Evolutionary conservation across 768 basidiomycete species (phyloP).

Genomic region (Leccinum obscurum): DNA sequence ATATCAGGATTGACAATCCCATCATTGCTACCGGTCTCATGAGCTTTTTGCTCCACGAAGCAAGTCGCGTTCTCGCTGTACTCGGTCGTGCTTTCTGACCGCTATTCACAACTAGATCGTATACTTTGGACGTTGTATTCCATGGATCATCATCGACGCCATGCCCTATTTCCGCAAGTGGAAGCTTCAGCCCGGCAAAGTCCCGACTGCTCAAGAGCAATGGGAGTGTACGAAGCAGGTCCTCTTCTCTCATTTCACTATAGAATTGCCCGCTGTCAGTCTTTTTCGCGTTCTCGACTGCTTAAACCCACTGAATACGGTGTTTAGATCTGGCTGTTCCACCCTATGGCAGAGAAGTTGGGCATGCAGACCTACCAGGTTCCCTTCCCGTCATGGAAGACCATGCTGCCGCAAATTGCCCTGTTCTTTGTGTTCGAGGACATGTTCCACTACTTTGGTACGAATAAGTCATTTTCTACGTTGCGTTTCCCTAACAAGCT

Average conservation of each 20-base stretch:
- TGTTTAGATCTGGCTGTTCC: conserved; percentile 83
- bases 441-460: conserved; percentile 88
- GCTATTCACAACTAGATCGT: conserved; percentile 59
- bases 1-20: conserved; percentile 84
- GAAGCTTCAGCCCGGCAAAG: conserved; percentile 89
- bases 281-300: no score
- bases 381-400: conserved; percentile 75
- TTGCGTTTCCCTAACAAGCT: neutral
- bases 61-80: conserved; percentile 36
- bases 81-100: conserved; percentile 1
- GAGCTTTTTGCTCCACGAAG: conserved; percentile 94
- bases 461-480: conserved; percentile 16
- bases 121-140: conserved; percentile 94
- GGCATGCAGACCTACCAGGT: conserved; percentile 94
- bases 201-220: conserved; percentile 79
- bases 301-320: neutral
- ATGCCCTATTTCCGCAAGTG: conserved; percentile 92
- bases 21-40: conserved; percentile 90
- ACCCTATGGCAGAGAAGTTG: conserved; percentile 81
- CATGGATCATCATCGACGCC: conserved; percentile 94
- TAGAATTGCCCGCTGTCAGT: conserved; percentile 86
- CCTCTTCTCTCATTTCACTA: conserved; percentile 91
- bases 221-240: conserved; percentile 97
- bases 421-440: conserved; percentile 97
- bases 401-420: conserved; percentile 74